Evolutionary conservation across 2,329 filamentous ascomycete species (phyloP).

Genomic region (Exutisphaerella laricina): DNA sequence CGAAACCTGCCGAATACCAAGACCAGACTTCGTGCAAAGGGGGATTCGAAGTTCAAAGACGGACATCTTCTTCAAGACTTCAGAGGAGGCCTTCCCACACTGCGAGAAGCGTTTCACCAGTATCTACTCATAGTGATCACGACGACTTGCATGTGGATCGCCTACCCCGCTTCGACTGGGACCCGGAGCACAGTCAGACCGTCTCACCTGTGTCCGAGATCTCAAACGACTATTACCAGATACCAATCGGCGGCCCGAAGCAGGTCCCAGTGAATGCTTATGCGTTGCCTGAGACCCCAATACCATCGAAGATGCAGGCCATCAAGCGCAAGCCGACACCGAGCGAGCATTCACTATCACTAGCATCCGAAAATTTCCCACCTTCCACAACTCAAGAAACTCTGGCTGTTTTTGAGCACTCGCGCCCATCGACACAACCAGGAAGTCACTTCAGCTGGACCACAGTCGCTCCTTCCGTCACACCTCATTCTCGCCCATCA

Average conservation of each 20-base stretch:
- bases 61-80: slow-evolving; percentile 12
- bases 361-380: slow-evolving; percentile 21
- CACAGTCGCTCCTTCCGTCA: slow-evolving; percentile 26
- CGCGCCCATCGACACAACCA: slow-evolving; percentile 10
- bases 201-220: slow-evolving; percentile 17
- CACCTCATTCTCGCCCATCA: slow-evolving; percentile 15
- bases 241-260: slow-evolving; percentile 2
- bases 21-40: slow-evolving; percentile 15
- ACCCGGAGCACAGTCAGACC: slow-evolving; percentile 22
- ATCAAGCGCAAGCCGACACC: slow-evolving; percentile 29
- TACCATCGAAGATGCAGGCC: slow-evolving; percentile 4
- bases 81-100: slow-evolving; percentile 1
- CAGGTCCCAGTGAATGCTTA: slow-evolving; percentile 11
- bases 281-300: slow-evolving; percentile 8
- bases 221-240: slow-evolving; percentile 2
- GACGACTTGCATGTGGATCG: slow-evolving; percentile 18
- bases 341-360: slow-evolving; percentile 9
- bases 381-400: slow-evolving; percentile 10
- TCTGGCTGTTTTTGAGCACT: background rate
- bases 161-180: slow-evolving; percentile 11
- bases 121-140: slow-evolving; percentile 22
- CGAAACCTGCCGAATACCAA: no score
- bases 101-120: slow-evolving; percentile 15
- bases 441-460: slow-evolving; percentile 34
- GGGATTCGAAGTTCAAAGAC: slow-evolving; percentile 14